Base-by-base conservation (phyloP, 306 rosid species). In the Hippophae rhamnoides region DNA sequence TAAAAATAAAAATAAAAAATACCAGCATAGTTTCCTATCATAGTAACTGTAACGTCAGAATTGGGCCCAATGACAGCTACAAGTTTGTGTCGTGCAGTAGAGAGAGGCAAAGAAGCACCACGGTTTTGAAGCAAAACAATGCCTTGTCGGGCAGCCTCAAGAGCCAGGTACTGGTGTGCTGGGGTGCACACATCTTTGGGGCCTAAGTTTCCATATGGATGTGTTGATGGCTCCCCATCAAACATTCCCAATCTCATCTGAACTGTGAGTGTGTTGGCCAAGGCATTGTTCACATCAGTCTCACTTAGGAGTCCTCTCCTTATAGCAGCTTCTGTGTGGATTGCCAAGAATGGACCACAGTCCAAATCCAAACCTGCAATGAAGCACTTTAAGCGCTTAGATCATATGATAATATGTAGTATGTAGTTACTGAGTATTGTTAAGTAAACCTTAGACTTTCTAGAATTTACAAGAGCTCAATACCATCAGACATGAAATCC, bases 1-100 rank as follows among this genome's bases (percentile, higher is more conserved):
- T 13, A 12, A 47, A 5, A 23, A 12, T 11, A 1, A 2, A 13
- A 6, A 7, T n/a, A 49, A 23, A n/a, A 13, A 49, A 62, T 47
- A 89, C 92, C 95, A 0, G 97, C 99, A 54, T 92, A 92, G 43
- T 92, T 92, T 10, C 99, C 99, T 0, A 92, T 85, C 99, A 92
- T 92, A 3, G 99, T 92, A 8, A 57, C 85, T 0, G 96, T 83
- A 26, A 65, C 99, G 6, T 88, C 88, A 0, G 96, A 80, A 64
- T 88, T 92, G 7, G 99, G 99, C n/a, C 99, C 99, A 56, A 92
- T 80, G 6, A 92, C 96, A 0, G 88, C 96, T 3, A 92, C 82
- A 1, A 78, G 82, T 13, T 74, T 82, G 23, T 65, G 78, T 1
- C 62, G 70, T 0, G 5, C 0, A 9, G 82, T 70, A 46, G 87